phyloP scores from a whole-genome alignment of 306 rosid genomes.

The Abrus precatorius region DNA sequence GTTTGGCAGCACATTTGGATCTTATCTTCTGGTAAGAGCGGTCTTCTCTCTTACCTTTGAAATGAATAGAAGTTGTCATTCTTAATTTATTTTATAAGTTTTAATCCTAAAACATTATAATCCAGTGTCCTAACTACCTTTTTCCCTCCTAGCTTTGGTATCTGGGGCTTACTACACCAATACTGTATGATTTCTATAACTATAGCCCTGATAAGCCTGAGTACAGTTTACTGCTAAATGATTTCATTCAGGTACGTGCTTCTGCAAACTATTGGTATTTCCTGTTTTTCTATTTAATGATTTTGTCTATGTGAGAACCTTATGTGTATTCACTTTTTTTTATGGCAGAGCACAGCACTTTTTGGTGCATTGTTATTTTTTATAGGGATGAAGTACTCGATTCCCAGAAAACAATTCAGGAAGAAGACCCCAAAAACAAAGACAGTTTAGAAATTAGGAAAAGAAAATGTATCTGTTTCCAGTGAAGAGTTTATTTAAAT shows the following conservation, averaged over 20 bases:
- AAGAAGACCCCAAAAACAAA: slow-evolving; percentile 83
- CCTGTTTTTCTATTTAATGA: background rate
- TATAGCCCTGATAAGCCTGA: slow-evolving; percentile 54
- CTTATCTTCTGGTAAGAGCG: slow-evolving; percentile 72
- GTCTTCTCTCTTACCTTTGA: slow-evolving; percentile 21
- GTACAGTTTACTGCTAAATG: slow-evolving; percentile 58
- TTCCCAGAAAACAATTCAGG: slow-evolving; percentile 68
- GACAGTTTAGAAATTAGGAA: slow-evolving; percentile 54
- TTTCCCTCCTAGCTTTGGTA: slow-evolving; percentile 61
- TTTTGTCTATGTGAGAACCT: slow-evolving; percentile 16
- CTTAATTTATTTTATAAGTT: slow-evolving; percentile 7
- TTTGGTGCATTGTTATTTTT: slow-evolving; percentile 89
- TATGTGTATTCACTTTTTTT: slow-evolving; percentile 32
- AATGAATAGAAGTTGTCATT: slow-evolving; percentile 6
- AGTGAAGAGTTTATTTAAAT: slow-evolving; percentile 35
- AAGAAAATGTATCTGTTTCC: slow-evolving; percentile 34
- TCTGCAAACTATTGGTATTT: slow-evolving; percentile 22
- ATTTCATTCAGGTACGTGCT: slow-evolving; percentile 79
- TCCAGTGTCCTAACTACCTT: slow-evolving; percentile 1
- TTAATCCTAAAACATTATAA: slow-evolving; percentile 5
- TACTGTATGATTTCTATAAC: slow-evolving; percentile 89
- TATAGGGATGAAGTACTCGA: slow-evolving; percentile 81
- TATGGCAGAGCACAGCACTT: slow-evolving; percentile 71
- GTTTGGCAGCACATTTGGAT: slow-evolving; percentile 77
- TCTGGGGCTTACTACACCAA: slow-evolving; percentile 68